Evolutionary conservation across 2,329 filamentous ascomycete genomes (phyloP).

Genomic region (Drechslera avenae): DNA sequence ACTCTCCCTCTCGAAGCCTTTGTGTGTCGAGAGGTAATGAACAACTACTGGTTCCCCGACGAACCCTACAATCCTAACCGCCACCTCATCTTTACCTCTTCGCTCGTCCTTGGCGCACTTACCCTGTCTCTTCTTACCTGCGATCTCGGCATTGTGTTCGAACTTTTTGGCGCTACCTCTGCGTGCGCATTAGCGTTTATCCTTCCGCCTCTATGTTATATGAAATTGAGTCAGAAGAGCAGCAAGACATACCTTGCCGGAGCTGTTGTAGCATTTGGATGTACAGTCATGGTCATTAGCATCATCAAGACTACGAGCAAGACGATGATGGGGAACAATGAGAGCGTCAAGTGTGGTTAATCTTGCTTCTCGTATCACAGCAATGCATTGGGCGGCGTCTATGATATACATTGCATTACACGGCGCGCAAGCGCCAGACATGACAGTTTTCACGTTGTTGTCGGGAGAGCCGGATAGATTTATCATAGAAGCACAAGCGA

Average conservation of each 20-base stretch:
- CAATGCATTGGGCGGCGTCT: conserved; percentile 26
- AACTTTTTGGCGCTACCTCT: conserved; percentile 93
- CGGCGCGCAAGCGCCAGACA: neutral
- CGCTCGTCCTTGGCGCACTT: conserved; percentile 80
- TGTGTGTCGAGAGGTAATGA: conserved; percentile 95
- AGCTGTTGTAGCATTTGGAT: conserved; percentile 77
- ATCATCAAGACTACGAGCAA: conserved; percentile 41
- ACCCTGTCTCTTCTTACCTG: conserved; percentile 81
- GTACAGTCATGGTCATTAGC: conserved; percentile 74
- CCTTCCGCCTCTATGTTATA: conserved; percentile 89
- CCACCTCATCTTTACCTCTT: conserved; percentile 84
- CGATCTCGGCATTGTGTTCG: conserved; percentile 92
- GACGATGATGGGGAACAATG: conserved; percentile 29
- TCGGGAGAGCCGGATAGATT: neutral
- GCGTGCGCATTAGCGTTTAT: conserved; percentile 95
- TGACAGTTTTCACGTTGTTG: neutral
- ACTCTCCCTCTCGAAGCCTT: conserved; percentile 96
- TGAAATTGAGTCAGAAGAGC: conserved; percentile 84
- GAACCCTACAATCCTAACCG: conserved; percentile 81
- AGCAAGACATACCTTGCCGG: conserved; percentile 75
- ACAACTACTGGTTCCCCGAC: conserved; percentile 76
- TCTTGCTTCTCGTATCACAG: conserved; percentile 21
- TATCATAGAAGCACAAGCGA: neutral
- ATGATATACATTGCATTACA: conserved; percentile 10
- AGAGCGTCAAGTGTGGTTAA: conserved; percentile 35